A percentile compares a stretch with the other conserved stretches of the same genome.
phyloP scores from a whole-genome alignment of 352 stramenopile genomes.

The Pseudoperonospora humuli region DNA sequence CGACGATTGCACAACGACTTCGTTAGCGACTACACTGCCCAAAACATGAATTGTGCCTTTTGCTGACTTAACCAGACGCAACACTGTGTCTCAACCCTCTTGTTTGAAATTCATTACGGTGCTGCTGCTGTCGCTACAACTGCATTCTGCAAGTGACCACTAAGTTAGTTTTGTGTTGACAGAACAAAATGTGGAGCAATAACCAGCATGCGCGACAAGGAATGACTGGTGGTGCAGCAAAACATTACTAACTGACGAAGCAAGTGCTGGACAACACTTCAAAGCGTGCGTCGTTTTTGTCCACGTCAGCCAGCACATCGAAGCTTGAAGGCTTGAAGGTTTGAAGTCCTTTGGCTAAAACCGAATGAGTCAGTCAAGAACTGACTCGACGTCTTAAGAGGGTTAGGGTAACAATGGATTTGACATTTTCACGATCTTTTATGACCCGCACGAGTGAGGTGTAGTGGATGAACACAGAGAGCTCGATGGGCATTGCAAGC shows the following conservation, averaged over 20 bases:
- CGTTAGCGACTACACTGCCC: neutral
- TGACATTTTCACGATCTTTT: no score
- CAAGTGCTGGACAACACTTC: no score
- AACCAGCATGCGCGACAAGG: slow-evolving; percentile 14
- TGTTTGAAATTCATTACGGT: neutral
- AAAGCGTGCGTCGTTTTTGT: no score
- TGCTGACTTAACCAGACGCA: slow-evolving; percentile 14
- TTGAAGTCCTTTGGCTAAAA: no score
- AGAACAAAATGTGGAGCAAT: slow-evolving; percentile 10
- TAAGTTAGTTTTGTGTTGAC: slow-evolving; percentile 1
- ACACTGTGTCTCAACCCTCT: slow-evolving; percentile 1
- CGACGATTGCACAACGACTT: slow-evolving; percentile 16
- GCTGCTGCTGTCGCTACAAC: neutral
- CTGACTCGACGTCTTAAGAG: no score
- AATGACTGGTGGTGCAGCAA: slow-evolving; percentile 3
- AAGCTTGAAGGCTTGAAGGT: no score
- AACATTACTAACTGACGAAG: slow-evolving; percentile 19
- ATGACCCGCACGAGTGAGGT: no score
- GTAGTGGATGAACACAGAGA: no score
- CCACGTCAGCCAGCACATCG: no score
- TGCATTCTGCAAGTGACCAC: neutral
- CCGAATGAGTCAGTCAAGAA: no score
- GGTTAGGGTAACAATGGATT: no score
- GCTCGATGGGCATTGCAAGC: no score
- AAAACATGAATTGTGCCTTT: neutral